Base-by-base conservation (phyloP, 1,284 basidiomycete genomes). In the Binderoboletus segoi region DNA sequence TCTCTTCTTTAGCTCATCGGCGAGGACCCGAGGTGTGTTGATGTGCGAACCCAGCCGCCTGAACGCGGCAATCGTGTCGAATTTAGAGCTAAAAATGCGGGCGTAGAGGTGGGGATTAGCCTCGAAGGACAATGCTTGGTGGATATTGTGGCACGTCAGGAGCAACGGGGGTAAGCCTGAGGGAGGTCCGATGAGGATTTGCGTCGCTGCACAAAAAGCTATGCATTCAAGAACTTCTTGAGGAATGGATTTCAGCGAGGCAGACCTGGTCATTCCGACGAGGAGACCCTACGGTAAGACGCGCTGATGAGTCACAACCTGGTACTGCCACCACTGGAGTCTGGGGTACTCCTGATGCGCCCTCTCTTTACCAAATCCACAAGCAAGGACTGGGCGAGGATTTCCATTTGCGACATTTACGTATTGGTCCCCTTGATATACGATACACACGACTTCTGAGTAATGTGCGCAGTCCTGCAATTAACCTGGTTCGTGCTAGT, bases 161-260 rank as follows among this genome's bases (percentile, higher is more conserved):
- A 92, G 77, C 35, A 93, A 75, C 13, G 84, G 70, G 37, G 83
- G 66, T 21, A 85, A 70, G 21, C 68, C 67, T 1, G 77, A 73
- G 26, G 85, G 79, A 12, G 80, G 78, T n/a, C 87, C 84, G 30
- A 84, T 77, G 38, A 82, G 76, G 38, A 71, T 66, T 16, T 79
- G 68, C 23, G 82, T 78, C 38, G 77, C 76, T 58, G 79, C 67
- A 61, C 81, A 80, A 64, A 81, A 81, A 7, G 85, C 88, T 62
- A 94, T 85, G 53, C 82, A 77, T 59, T 88, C 82, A 42, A 93
- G 79, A 57, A 93, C 77, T 70, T 92, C 88, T 61, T 80, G 79
- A 32, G 91, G 91, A 51, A 72, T 49, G 10, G 57, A 67, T 40
- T 21, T 47, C 47, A 93, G 67, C 16, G 57, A 57, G 13, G 51